These are phyloP conservation scores for Dipodascopsis tothii DNA, from an alignment of 805 yeast species.

Conservation along the genomic window DNA sequence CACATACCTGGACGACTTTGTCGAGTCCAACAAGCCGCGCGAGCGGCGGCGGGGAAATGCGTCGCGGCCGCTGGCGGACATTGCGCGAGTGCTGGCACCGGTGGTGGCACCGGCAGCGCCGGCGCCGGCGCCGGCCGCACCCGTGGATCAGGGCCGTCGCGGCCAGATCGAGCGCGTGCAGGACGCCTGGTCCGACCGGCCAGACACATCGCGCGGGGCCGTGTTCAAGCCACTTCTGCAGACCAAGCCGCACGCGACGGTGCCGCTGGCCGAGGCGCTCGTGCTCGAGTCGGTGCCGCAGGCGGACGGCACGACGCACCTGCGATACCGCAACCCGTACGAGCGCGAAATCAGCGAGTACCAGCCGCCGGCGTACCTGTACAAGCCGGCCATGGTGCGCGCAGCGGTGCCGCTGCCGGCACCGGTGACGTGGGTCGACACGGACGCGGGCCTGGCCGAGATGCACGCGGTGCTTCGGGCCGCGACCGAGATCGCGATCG, in stretches of 20 bases:
- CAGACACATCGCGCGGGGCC: slow-evolving; percentile 59
- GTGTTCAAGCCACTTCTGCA: slow-evolving; percentile 75
- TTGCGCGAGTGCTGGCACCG: slow-evolving; percentile 61
- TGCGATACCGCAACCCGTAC: slow-evolving; percentile 67
- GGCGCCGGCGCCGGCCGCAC: slow-evolving; percentile 48
- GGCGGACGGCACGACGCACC: slow-evolving; percentile 16
- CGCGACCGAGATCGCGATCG: slow-evolving; percentile 72
- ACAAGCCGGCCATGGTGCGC: slow-evolving; percentile 42
- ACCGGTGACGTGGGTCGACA: slow-evolving; percentile 62
- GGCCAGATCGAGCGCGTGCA: no score
- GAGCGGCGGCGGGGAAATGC: slow-evolving; percentile 45
- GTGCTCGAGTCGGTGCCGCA: slow-evolving; percentile 29
- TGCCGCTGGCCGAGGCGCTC: slow-evolving; percentile 48
- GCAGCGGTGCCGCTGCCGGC: slow-evolving; percentile 58
- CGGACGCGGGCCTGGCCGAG: slow-evolving; percentile 40
- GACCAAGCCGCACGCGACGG: slow-evolving; percentile 63
- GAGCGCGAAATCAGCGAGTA: slow-evolving; percentile 60
- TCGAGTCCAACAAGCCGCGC: slow-evolving; percentile 1
- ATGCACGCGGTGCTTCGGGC: slow-evolving; percentile 50
- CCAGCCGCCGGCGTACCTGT: slow-evolving; percentile 57
- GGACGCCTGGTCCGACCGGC: no score
- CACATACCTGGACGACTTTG: slow-evolving; percentile 34
- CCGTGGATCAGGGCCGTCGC: no score
- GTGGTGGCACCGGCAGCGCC: slow-evolving; percentile 60
- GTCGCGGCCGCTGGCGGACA: slow-evolving; percentile 62